phyloP scores from a whole-genome alignment of 2,329 filamentous ascomycete species.

The Ophiostoma quercus region DNA sequence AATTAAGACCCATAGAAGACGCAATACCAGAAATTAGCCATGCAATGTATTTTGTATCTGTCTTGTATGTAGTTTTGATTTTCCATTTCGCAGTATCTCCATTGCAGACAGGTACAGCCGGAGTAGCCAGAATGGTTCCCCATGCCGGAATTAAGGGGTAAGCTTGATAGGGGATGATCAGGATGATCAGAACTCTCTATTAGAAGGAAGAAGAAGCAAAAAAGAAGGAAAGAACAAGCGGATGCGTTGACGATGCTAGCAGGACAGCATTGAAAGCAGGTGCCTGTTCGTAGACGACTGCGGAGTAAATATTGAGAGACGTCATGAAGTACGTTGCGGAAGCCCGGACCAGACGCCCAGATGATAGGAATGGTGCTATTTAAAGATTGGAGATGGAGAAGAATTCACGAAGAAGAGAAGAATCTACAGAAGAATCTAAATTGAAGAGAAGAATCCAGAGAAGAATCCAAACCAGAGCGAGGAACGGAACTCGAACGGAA shows the following conservation, averaged over 20 bases:
- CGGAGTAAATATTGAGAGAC: neutral
- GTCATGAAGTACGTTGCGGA: neutral
- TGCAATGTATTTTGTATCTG: neutral
- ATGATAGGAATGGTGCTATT: constrained; percentile 5
- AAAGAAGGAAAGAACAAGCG: neutral
- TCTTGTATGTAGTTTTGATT: neutral
- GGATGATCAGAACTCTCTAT: neutral
- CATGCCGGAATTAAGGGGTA: constrained; percentile 14
- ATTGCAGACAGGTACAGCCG: neutral
- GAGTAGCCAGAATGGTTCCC: constrained; percentile 9
- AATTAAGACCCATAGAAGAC: constrained; percentile 13
- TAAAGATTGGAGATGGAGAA: neutral
- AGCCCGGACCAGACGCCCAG: neutral
- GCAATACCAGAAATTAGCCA: constrained; percentile 8
- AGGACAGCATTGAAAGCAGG: too few species aligned
- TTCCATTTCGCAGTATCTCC: neutral
- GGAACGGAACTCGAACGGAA: neutral
- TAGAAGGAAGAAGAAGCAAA: neutral
- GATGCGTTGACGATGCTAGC: too few species aligned
- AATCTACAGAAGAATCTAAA: neutral
- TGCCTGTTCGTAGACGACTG: too few species aligned
- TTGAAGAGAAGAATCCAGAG: too few species aligned
- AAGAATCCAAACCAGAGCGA: neutral
- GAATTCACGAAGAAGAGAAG: neutral
- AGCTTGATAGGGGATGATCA: neutral